Conservation (phyloP, 176 grass and related monocot genomes). For the Zea luxurians region DNA sequence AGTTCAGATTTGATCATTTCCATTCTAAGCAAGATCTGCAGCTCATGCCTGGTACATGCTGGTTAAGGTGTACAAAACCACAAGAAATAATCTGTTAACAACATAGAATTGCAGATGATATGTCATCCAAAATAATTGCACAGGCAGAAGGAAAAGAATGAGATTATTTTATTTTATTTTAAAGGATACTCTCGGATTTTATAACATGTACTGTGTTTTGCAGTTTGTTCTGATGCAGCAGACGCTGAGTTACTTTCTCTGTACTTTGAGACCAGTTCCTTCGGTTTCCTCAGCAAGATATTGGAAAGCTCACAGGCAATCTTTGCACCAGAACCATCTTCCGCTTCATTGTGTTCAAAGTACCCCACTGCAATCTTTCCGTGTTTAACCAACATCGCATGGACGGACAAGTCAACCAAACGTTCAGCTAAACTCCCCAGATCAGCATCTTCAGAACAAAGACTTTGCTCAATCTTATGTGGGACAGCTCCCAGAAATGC, state of each 20-base stretch:
- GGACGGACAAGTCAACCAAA: slow-evolving; percentile 65
- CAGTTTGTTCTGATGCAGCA: slow-evolving; percentile 23
- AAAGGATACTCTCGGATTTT: slow-evolving; percentile 93
- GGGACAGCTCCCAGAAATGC: slow-evolving; percentile 63
- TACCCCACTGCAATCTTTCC: slow-evolving; percentile 45
- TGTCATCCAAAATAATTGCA: slow-evolving; percentile 34
- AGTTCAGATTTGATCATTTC: slow-evolving; percentile 74
- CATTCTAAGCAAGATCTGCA: slow-evolving; percentile 93
- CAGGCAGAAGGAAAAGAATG: slow-evolving; percentile 25
- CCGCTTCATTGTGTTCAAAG: slow-evolving; percentile 33
- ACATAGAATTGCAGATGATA: neutral
- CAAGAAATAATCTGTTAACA: neutral
- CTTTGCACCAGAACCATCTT: slow-evolving; percentile 48
- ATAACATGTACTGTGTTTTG: slow-evolving; percentile 52
- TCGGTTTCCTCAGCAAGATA: slow-evolving; percentile 81
- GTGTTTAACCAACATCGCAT: slow-evolving; percentile 54
- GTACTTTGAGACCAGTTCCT: slow-evolving; percentile 72
- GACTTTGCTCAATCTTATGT: slow-evolving; percentile 83
- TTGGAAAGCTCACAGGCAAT: slow-evolving; percentile 50
- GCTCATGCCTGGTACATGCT: slow-evolving; percentile 65
- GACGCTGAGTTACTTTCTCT: slow-evolving; percentile 43
- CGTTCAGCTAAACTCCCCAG: slow-evolving; percentile 73
- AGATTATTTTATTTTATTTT: neutral
- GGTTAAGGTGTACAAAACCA: slow-evolving; percentile 55
- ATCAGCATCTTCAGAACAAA: slow-evolving; percentile 69